Evolutionary conservation across 225 moss, liverwort and hornwort genomes (phyloP).

Genomic region (Neckera pumila): DNA sequence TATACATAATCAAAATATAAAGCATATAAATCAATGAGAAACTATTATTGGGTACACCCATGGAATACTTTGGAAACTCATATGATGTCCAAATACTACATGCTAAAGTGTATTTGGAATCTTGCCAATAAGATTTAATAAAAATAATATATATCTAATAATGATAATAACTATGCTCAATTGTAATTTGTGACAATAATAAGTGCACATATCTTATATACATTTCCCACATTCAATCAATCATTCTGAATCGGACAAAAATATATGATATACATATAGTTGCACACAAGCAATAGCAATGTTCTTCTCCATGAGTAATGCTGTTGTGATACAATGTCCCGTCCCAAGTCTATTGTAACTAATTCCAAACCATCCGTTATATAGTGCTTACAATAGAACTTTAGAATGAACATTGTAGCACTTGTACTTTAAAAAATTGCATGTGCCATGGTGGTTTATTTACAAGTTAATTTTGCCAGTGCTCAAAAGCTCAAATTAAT

Average conservation of each 20-base stretch:
- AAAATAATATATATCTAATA: too few species aligned
- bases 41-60: not conserved
- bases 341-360: not conserved
- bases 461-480: not conserved
- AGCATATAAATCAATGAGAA: not conserved
- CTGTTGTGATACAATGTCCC: not conserved
- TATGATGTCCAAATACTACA: fast-evolving
- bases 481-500: not conserved
- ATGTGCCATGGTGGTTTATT: not conserved
- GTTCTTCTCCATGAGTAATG: not conserved
- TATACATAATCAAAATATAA: not conserved
- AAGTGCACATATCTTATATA: not conserved
- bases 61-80: fast-evolving
- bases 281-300: not conserved
- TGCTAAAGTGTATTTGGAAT: not conserved
- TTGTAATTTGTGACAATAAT: not conserved
- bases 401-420: not conserved
- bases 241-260: not conserved
- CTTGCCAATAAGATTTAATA: not conserved
- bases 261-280: not conserved
- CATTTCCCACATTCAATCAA: not conserved
- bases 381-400: not conserved
- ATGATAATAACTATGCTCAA: not conserved
- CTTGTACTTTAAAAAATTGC: not conserved
- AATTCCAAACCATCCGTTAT: fast-evolving